Conservation (phyloP, 768 basidiomycete genomes). For the Chalciporus pseudorubinellus region DNA sequence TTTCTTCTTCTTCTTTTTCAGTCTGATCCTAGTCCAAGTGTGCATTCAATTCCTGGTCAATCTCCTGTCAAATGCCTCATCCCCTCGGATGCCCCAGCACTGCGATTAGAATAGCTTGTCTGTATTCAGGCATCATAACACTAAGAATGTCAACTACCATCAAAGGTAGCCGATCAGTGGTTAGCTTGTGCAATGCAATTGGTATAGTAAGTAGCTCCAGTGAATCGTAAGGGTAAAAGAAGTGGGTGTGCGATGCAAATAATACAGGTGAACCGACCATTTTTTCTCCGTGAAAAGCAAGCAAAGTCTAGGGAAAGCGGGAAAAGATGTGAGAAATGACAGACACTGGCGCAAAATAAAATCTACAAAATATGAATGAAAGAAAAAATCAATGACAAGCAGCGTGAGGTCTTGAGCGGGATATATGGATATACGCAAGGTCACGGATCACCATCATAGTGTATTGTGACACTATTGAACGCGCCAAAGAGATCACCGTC, state of each 20-base stretch:
- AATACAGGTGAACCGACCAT: slow-evolving; percentile 31
- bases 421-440: not conserved
- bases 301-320: slow-evolving; percentile 21
- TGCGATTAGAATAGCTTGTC: slow-evolving; percentile 30
- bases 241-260: slow-evolving; percentile 32
- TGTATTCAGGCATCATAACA: slow-evolving; percentile 32
- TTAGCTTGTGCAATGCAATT: slow-evolving; percentile 16
- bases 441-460: slow-evolving; percentile 71
- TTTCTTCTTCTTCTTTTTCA: slow-evolving; percentile 17
- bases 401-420: not conserved
- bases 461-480: slow-evolving; percentile 87
- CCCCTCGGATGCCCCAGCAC: slow-evolving; percentile 6
- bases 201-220: slow-evolving; percentile 23
- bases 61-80: slow-evolving; percentile 3
- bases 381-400: not conserved
- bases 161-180: slow-evolving; percentile 19
- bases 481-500: slow-evolving; percentile 76
- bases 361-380: slow-evolving; percentile 4
- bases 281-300: slow-evolving; percentile 22
- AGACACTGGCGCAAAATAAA: slow-evolving; percentile 8
- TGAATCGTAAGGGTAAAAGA: slow-evolving; percentile 17
- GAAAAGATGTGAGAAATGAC: slow-evolving; percentile 15
- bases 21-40: slow-evolving; percentile 7
- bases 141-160: slow-evolving; percentile 20
- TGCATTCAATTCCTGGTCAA: slow-evolving; percentile 9